phyloP scores from a whole-genome alignment of 257 asterid species.

The Solanum sejunctum region DNA sequence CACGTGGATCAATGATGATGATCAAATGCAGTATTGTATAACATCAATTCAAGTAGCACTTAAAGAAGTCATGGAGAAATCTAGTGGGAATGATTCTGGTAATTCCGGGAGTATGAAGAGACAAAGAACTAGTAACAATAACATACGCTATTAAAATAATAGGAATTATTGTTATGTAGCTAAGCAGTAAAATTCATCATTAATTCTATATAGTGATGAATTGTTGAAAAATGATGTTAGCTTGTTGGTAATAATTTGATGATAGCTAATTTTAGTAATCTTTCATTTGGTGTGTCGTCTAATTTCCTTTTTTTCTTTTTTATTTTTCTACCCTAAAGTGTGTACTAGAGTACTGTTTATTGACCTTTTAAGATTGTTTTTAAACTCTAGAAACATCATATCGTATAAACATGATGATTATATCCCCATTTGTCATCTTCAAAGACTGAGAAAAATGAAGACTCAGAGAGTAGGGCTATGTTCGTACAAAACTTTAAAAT shows the following conservation, averaged over 20 bases:
- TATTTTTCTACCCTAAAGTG: not conserved
- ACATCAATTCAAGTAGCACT: conserved; percentile 64
- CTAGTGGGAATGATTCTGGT: conserved; percentile 37
- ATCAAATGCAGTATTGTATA: conserved; percentile 18
- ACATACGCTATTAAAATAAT: not conserved
- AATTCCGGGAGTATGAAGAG: conserved; percentile 51
- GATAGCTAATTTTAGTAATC: not conserved
- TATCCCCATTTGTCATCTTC: not conserved
- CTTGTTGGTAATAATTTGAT: not conserved
- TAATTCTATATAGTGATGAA: not conserved
- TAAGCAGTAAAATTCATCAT: not conserved
- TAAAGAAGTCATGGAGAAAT: conserved; percentile 58
- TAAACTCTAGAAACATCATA: not conserved
- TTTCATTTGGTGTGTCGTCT: not conserved
- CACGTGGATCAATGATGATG: not conserved
- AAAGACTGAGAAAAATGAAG: not conserved
- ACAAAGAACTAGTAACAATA: conserved; percentile 45
- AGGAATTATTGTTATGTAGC: not conserved
- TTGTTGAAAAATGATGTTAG: no score
- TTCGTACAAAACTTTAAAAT: not conserved
- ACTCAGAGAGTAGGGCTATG: not conserved
- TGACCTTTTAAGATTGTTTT: not conserved
- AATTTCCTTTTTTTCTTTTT: not conserved
- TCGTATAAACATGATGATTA: not conserved
- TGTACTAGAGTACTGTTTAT: not conserved